Evolutionary conservation across 2,329 filamentous ascomycete species (phyloP), one percentile per base, ranked within the genome.

Genomic region (Graphiopsis chlorocephala): DNA sequence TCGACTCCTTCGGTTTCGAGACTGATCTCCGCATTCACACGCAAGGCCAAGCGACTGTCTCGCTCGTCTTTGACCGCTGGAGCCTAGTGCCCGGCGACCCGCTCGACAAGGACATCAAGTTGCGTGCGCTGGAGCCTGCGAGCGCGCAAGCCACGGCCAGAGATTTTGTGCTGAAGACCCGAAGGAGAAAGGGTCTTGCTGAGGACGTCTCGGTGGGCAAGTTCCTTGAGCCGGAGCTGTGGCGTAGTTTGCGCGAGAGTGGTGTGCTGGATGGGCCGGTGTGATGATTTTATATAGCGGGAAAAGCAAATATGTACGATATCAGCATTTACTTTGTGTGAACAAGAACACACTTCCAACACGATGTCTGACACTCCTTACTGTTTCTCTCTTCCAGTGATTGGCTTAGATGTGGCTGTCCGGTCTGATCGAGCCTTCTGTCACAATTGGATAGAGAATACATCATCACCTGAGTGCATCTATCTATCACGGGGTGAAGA

Each of bases 1-100:
- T 99, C 75, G 95, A 99, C 81, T 93, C 89, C 31, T 99, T 99
- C 74, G 95, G 95, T 23, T 98, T 99, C 78, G 95, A 99, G 82
- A 98, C 95, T 15, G 95, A 99, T 80, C 84, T 99, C 65, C 86
- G 95, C 68, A 98, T 98, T 74, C 93, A 97, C 78, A 97, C 94
- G 0, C 92, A 97, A 81, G 94, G 95, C 61, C 90, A 93, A 76
- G 93, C 93, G 64, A 93, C 92, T 73, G 88, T 98, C 61, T 93
- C 89, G 72, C 84, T 99, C 38, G 92, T 96, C 14, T 99, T 99
- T 78, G 95, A 99, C 75, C 88, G 91, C 69, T 99, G 95, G 95
- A 93, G 86, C 73, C 92, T 98, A 67, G 94, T 99, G 1, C 95
- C 95, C 1, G 95, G 95, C 63, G 95, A 99, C 77, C 95, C 95